A percentile compares a stretch with the other conserved stretches of the same genome.
phyloP scores from a whole-genome alignment of 192 early-diverging fungal genomes.

The Umbelopsis sp. region DNA sequence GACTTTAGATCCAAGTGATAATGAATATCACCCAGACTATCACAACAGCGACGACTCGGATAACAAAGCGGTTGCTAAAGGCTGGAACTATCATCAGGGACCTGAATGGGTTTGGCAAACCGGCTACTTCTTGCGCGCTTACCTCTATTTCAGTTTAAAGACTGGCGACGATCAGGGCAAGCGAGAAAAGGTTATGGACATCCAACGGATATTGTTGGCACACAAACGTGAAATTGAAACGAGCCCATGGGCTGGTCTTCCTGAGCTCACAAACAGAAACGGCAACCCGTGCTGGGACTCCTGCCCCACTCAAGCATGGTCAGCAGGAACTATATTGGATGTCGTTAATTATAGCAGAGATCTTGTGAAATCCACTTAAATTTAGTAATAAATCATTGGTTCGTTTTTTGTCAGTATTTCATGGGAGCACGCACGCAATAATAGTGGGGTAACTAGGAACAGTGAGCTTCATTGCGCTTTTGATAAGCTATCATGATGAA shows the following conservation, averaged over 20 bases:
- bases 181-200: constrained; percentile 55
- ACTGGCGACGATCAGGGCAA: constrained; percentile 36
- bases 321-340: constrained; percentile 73
- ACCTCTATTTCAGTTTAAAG: constrained; percentile 66
- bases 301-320: constrained; percentile 97
- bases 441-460: too few relatives aligned
- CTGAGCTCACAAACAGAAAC: constrained; percentile 94
- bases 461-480: too few relatives aligned
- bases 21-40: constrained; percentile 92
- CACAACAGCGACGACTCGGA: constrained; percentile 88
- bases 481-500: too few relatives aligned
- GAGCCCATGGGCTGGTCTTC: constrained; percentile 85
- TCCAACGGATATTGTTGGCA: constrained; percentile 73
- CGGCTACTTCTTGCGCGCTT: constrained; percentile 90
- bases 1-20: constrained; percentile 93
- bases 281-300: constrained; percentile 82
- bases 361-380: not conserved
- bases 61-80: constrained; percentile 89
- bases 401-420: not conserved
- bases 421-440: not conserved
- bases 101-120: constrained; percentile 95
- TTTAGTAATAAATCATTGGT: not conserved
- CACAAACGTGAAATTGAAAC: constrained; percentile 78
- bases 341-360: constrained; percentile 15
- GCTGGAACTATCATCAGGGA: constrained; percentile 98